These are phyloP conservation scores for Verbena officinalis DNA, from an alignment of 257 asterid species.

Conservation along the genomic window DNA sequence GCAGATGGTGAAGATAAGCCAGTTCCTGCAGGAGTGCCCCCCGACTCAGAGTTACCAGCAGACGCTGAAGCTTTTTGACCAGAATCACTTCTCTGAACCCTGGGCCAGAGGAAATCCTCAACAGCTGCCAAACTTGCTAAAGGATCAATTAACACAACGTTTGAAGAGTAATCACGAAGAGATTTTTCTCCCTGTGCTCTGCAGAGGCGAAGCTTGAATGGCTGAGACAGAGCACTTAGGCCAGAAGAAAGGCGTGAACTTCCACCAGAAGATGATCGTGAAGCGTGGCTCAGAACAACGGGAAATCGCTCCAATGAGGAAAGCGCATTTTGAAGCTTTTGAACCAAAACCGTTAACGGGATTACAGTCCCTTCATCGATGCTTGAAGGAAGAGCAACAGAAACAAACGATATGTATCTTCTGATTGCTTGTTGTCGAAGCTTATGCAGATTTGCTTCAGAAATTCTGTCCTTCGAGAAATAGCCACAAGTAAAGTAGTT, in stretches of 20 bases:
- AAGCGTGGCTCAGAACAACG: conserved; percentile 83
- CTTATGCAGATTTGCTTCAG: conserved; percentile 69
- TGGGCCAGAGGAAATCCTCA: conserved; percentile 94
- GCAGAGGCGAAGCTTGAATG: conserved; percentile 95
- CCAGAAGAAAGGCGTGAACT: conserved; percentile 94
- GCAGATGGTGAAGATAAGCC: conserved; percentile 61
- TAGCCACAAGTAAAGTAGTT: conserved; percentile 87
- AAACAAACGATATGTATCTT: conserved; percentile 82
- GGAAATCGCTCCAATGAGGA: conserved; percentile 95
- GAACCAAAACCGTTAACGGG: conserved; percentile 83
- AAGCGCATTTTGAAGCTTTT: conserved; percentile 90
- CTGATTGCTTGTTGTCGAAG: conserved; percentile 84
- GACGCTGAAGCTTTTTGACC: conserved; percentile 68
- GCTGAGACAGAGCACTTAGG: conserved; percentile 83
- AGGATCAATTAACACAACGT: conserved; percentile 90
- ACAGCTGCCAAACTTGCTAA: conserved; percentile 94
- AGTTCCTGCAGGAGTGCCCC: conserved; percentile 52
- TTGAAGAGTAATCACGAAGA: conserved; percentile 96
- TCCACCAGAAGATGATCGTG: conserved; percentile 77
- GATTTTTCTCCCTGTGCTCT: conserved; percentile 94
- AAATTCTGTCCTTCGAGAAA: conserved; percentile 73
- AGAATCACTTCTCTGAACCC: conserved; percentile 77
- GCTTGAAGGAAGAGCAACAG: conserved; percentile 72
- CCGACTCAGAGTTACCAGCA: conserved; percentile 64
- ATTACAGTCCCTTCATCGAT: conserved; percentile 47